Base-by-base conservation (phyloP, 2,329 filamentous ascomycete genomes). In the Zalaria sp. region DNA sequence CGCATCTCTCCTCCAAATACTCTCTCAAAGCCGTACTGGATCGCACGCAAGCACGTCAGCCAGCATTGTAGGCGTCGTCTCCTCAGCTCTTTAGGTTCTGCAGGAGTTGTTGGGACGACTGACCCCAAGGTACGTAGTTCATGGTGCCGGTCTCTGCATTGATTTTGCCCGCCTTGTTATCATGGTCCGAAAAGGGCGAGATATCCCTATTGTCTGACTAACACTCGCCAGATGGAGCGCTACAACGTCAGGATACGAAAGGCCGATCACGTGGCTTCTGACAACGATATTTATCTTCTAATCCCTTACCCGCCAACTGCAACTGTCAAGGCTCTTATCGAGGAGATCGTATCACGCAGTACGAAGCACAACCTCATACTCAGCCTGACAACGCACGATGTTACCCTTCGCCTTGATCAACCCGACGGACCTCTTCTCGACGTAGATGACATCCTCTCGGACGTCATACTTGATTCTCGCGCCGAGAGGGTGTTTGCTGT, bases 341-440 rank as follows among this genome's bases (percentile, higher is more conserved):
- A 47, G 4, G 49, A 51, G 40, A 42, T 51, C 27, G 47, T 44
- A 45, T 47, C 38, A 28, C 49, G 51, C 28, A 39, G 47, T 10
- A 11, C 38, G 9, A 44, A 42, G 28, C 46, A 44, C 10, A 44
- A 45, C 28, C 40, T 51, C 27, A 31, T 31, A 4, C 35, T 54
- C 34, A 29, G 39, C 1, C 35, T 49, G 26, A 41, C 41, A 38
- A 46, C 47, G 9, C 51, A 50, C 34, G 25, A 42, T 29, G 46
- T 46, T 35, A 52, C 48, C 2, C 42, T 58, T 10, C 54, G 53
- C 39, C 46, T 55, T 10, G 48, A 52, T 29, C 43, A 40, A 34
- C 39, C 39, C 11, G 46, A 49, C 32, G 54, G 55, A 8, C 49
- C 55, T n/a, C 48, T 55, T 27, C 45, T 57, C 10, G 54, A 57